These are phyloP conservation scores for Coccomyxa subellipsoidea DNA, from an alignment of 163 green algal species.

Conservation along the genomic window DNA sequence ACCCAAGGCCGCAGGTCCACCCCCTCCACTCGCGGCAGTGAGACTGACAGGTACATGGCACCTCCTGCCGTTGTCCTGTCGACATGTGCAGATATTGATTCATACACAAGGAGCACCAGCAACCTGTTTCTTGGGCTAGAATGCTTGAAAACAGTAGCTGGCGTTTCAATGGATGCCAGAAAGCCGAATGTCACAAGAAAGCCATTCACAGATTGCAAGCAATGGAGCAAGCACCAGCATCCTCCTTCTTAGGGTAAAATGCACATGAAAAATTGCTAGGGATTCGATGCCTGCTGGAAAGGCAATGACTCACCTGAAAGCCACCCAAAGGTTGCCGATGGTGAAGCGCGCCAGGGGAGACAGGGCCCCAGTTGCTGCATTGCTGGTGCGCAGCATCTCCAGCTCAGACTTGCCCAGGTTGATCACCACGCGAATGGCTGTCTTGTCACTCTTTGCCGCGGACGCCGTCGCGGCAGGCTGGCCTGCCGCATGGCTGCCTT, in stretches of 20 bases:
- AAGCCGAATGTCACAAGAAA: no score
- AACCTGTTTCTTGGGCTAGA: no score
- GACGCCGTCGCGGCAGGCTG: not conserved
- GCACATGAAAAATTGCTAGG: not conserved
- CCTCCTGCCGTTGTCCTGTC: conserved; percentile 28
- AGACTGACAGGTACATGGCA: conserved; percentile 62
- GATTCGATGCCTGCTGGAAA: no score
- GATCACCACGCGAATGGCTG: conserved; percentile 33
- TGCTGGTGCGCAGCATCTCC: conserved; percentile 49
- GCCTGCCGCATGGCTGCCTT: not conserved
- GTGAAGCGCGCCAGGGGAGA: conserved; percentile 42
- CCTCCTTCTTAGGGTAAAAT: not conserved
- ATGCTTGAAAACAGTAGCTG: no score
- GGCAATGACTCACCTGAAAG: not conserved
- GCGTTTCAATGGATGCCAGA: no score
- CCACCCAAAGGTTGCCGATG: conserved; percentile 60
- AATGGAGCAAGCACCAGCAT: no score
- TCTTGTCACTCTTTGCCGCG: not conserved
- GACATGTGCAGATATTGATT: not conserved
- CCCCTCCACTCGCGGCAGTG: conserved; percentile 67
- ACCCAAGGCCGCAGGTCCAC: conserved; percentile 68
- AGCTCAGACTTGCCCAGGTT: conserved; percentile 54
- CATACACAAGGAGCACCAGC: not conserved
- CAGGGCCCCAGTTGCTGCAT: conserved; percentile 23
- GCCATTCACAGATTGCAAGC: no score